Base-by-base conservation (phyloP, 2,329 filamentous ascomycete genomes). In the Alternaria tenuissima region DNA sequence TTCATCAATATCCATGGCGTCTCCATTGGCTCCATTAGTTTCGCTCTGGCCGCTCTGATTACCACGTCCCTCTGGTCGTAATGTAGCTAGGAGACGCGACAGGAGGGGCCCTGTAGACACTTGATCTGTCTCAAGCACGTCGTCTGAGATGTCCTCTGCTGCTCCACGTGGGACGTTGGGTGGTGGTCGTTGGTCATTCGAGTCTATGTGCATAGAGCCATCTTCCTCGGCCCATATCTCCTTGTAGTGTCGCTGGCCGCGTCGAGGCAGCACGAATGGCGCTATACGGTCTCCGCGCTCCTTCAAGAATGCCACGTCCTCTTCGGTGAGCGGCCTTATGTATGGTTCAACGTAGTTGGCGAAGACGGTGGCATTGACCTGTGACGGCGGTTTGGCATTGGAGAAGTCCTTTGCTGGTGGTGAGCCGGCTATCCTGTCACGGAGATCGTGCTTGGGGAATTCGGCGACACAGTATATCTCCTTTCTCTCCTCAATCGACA, bases 181-280 rank as follows among this genome's bases (percentile, higher is more conserved):
- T 0, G 92, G 86, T 7, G 92, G 84, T 66, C 88, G 89, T 57
- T 93, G 89, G 36, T 86, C 84, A 5, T 86, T 84, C 5, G 86
- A 85, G 74, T 96, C 92, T 7, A 94, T 82, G 38, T 89, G 85
- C 83, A 93, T 90, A 48, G 87, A 84, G 9, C 92, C 93, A 73
- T 99, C 95, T 76, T 99, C 95, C 67, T 97, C 93, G 0, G 93
- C 91, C 95, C 95, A 99, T 9, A 94, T 84, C 61, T 98, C 94
- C 24, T 87, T 89, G 79, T 98, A 99, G 73, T 93, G 90, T 69
- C 89, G 89, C 76, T 92, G 91, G 46, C 93, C 94, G 22, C 93
- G 89, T 65, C 90, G 89, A 7, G 94, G 93, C 78, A 97, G 93
- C 38, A 94, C 83, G 70, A 97, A 98, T 1, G 94, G 92, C 2